Evolutionary conservation across 2,329 filamentous ascomycete genomes (phyloP).

Genomic region (Aspergillus sp.): DNA sequence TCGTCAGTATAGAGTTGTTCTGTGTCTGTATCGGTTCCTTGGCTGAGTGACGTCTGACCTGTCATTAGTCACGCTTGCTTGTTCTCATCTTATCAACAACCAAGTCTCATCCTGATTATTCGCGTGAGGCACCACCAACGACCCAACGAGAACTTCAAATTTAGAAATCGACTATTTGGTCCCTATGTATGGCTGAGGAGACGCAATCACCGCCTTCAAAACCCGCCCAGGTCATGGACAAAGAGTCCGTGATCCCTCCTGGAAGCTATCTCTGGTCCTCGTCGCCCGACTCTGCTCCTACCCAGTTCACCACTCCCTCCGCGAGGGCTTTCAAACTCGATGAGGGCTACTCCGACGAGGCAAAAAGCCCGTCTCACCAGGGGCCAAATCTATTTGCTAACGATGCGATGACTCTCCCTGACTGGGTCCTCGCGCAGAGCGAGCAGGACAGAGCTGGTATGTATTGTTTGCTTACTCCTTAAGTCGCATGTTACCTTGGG

Average conservation of each 20-base stretch:
- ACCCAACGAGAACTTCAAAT: too few relatives aligned
- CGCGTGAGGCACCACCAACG: too few relatives aligned
- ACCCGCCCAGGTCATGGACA: constrained; percentile 23
- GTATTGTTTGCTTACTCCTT: constrained; percentile 1
- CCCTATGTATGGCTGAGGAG: background rate
- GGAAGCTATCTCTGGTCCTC: constrained; percentile 12
- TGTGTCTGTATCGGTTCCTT: too few relatives aligned
- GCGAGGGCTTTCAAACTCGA: constrained; percentile 57
- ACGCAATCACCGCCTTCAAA: background rate
- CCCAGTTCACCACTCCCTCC: constrained; percentile 23
- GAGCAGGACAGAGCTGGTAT: constrained; percentile 51
- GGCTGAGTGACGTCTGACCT: too few relatives aligned
- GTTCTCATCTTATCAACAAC: too few relatives aligned
- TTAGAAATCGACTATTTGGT: background rate
- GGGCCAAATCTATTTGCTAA: constrained; percentile 30
- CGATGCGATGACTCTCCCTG: constrained; percentile 42
- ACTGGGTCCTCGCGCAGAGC: constrained; percentile 49
- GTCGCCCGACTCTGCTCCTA: constrained; percentile 18
- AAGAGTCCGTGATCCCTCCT: constrained; percentile 16
- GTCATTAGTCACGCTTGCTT: too few relatives aligned
- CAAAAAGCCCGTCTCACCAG: constrained; percentile 41
- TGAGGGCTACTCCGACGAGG: constrained; percentile 82
- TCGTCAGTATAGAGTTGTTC: too few relatives aligned
- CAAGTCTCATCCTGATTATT: too few relatives aligned
- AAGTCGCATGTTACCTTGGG: constrained; percentile 2